These are phyloP conservation scores for Aspergillus ostianus DNA, from an alignment of 495 filamentous ascomycete genomes.

Conservation along the genomic window DNA sequence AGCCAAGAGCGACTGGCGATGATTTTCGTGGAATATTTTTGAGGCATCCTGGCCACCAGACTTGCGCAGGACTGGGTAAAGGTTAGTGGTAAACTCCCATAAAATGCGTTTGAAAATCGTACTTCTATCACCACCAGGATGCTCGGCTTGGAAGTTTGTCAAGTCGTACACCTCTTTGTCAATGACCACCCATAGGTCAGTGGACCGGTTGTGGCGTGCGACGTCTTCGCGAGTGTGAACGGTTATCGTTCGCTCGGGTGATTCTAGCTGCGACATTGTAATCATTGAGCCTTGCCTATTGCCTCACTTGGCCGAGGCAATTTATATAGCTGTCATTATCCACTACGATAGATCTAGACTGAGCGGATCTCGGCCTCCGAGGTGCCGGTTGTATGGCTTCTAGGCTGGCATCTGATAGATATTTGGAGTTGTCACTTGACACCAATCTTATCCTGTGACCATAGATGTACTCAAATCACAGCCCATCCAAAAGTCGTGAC, in stretches of 20 bases:
- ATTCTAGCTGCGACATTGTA: background rate
- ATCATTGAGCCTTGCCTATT: background rate
- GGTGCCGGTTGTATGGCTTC: too few species aligned
- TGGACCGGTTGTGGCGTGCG: slow-evolving; percentile 71
- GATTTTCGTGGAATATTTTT: slow-evolving; percentile 92
- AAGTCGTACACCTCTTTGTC: slow-evolving; percentile 86
- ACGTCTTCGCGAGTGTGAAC: slow-evolving; percentile 68
- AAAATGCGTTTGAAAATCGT: slow-evolving; percentile 10
- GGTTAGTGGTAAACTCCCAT: background rate
- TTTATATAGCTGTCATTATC: background rate
- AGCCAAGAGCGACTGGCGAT: slow-evolving; percentile 76
- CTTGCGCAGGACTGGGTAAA: slow-evolving; percentile 59
- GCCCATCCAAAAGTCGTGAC: background rate
- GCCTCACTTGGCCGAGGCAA: background rate
- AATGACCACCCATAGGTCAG: slow-evolving; percentile 74
- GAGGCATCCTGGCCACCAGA: slow-evolving; percentile 88
- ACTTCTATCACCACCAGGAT: slow-evolving; percentile 85
- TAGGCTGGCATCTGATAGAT: too few species aligned
- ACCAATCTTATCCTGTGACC: background rate
- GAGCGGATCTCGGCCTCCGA: background rate
- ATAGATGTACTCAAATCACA: background rate
- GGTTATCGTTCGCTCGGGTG: slow-evolving; percentile 36
- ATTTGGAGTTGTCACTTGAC: too few species aligned
- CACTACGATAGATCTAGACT: too few species aligned
- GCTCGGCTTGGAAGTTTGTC: slow-evolving; percentile 77